Conservation (phyloP, 2,329 filamentous ascomycete genomes). For the Mycocentrospora acerina region DNA sequence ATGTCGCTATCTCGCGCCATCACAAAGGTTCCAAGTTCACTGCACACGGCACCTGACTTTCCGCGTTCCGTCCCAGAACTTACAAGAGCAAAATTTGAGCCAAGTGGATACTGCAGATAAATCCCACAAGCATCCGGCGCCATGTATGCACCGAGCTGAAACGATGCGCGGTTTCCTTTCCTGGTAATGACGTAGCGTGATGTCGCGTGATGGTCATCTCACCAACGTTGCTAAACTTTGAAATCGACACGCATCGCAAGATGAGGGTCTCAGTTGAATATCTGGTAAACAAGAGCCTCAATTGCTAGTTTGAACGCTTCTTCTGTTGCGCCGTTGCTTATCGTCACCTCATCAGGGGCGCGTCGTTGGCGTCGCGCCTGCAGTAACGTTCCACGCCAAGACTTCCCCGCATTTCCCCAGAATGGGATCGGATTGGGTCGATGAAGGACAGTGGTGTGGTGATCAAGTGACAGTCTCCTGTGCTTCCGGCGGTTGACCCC, state of each 20-base stretch:
- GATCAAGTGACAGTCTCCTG: conserved; percentile 39
- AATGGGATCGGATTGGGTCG: conserved; percentile 24
- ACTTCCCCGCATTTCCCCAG: conserved; percentile 24
- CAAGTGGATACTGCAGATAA: conserved; percentile 17
- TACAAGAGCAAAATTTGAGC: background rate
- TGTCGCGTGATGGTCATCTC: conserved; percentile 35
- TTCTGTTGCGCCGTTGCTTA: conserved; percentile 1
- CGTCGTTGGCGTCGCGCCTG: conserved; percentile 15
- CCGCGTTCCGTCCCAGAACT: too few species aligned
- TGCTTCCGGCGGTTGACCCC: conserved; percentile 30
- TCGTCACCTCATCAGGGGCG: conserved; percentile 6
- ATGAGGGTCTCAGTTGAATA: conserved; percentile 5
- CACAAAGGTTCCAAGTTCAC: conserved; percentile 7
- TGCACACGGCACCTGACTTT: background rate
- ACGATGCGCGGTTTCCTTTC: conserved; percentile 20
- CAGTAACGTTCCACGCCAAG: too few species aligned
- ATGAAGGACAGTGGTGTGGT: conserved; percentile 36
- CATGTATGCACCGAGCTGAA: conserved; percentile 18
- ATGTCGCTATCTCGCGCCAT: conserved; percentile 10
- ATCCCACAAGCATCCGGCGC: conserved; percentile 8
- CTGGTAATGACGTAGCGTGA: conserved; percentile 30
- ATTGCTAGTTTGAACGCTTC: conserved; percentile 18
- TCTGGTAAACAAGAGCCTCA: conserved; percentile 17
- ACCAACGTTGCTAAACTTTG: conserved; percentile 16
- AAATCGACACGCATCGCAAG: conserved; percentile 3